Base-by-base conservation (phyloP, 352 stramenopile genomes). In the Pythium coloratum region DNA sequence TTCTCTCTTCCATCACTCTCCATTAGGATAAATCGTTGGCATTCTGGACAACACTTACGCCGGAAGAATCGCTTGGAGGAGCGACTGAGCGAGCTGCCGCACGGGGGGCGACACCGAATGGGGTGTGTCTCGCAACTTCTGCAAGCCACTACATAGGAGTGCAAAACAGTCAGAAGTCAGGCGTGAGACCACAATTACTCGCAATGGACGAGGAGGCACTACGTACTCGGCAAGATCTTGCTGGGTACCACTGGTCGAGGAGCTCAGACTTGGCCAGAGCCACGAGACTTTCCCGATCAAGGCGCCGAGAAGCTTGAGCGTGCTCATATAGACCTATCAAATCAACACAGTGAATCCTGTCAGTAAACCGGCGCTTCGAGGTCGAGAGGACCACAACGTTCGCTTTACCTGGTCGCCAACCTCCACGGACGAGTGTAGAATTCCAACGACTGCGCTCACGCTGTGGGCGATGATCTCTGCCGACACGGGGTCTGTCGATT, bases 221-320 rank as follows among this genome's bases (percentile, higher is more conserved):
- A 71, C 65, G 58, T 64, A 71, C 65, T 18, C 62, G 33, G 58
- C 65, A 18, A 66, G 61, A 1, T 54, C 18, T 20, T 63, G 16
- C 6, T 58, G 54, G 1, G 24, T 34, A 30, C 10, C 18, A 4
- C 2, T 4, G n/a, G 61, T 36, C 10, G 20, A 36, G 26, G 33
- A 20, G 10, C 18, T 24, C 6, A 74, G 9, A 18, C 18, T 62
- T 2, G 42, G 53, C 63, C 86, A 75, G 33, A 86, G 77, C 20
- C 67, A 65, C 2, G 76, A 69, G 20, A 88, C 40, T 18, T 89
- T 87, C 34, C 75, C 74, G 47, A 91, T 74, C 13, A 92, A 55
- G 5, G 73, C 81, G 8, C 77, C 81, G 12, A 87, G 51, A 5
- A 91, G 70, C 59, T 90, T 91, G 6, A 92, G 64, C 0, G 79